Base-by-base conservation (phyloP, 2,329 filamentous ascomycete species). In the Emericellopsis atlantica region DNA sequence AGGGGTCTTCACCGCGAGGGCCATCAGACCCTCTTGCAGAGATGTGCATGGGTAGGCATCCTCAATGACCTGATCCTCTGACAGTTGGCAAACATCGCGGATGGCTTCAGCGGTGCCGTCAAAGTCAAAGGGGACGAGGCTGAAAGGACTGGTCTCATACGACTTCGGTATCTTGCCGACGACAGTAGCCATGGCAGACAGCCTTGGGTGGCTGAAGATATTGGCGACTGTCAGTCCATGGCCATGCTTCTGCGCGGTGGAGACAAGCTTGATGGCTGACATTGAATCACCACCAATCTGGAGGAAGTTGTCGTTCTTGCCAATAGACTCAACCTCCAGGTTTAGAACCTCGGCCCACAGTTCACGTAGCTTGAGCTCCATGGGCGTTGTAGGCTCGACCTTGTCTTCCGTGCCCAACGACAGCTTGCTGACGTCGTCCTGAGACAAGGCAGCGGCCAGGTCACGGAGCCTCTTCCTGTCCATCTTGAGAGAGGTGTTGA, bases 31-130 rank as follows among this genome's bases (percentile, higher is more conserved):
- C 46, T 69, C 66, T 43, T 74, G 70, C 1, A 70, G 50, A 1
- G 67, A 58, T 0, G 68, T 67, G 49, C 65, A 68, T 1, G 69
- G 69, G 40, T 69, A 73, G 0, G 67, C 51, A 41, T 74, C 69
- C 39, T 70, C 62, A 7, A 70, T 22, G 12, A 32, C 31, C 24
- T 23, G 11, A 23, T 18, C n/a, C 32, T 12, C 32, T 4, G 32
- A 16, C 18, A 21, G 8, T 35, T 35, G 32, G 32, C n/a, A 15
- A 21, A 15, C 32, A 11, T 8, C 32, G 9, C n/a, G n/a, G 9
- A 11, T 35, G 32, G 9, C 32, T 15, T 15, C n/a, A 9, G 8
- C 18, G 18, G 18, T 21, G 18, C 18, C 18, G 18, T 5, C 18
- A 21, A 21, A 21, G 18, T 21, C 18, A 21, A 21, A 21, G 18